A percentile compares a stretch with the other conserved stretches of the same genome.
These are phyloP conservation scores for Xylariaceae sp. DNA, from an alignment of 2,329 filamentous ascomycete genomes.

Conservation along the genomic window DNA sequence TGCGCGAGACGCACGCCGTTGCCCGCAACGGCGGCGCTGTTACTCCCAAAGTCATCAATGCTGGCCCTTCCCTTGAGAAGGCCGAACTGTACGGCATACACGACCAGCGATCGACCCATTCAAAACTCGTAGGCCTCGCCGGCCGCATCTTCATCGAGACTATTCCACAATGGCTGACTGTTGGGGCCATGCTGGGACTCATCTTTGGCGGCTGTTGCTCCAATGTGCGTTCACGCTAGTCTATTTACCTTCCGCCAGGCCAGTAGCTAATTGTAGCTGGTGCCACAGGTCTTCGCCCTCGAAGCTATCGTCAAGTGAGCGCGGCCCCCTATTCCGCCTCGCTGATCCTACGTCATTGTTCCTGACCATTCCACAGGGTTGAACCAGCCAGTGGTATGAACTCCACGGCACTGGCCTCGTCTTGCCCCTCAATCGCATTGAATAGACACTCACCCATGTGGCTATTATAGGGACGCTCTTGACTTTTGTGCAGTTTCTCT, in stretches of 20 bases:
- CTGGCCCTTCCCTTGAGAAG: slow-evolving; percentile 60
- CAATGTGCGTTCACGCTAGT: slow-evolving; percentile 64
- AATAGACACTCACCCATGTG: slow-evolving; percentile 28
- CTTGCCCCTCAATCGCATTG: slow-evolving; percentile 6
- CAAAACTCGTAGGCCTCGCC: slow-evolving; percentile 57
- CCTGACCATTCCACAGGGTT: slow-evolving; percentile 59
- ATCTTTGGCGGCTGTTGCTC: slow-evolving; percentile 97
- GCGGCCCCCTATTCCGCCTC: slow-evolving; percentile 23
- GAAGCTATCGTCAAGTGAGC: slow-evolving; percentile 93
- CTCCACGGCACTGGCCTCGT: slow-evolving; percentile 15
- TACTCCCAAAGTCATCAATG: slow-evolving; percentile 60
- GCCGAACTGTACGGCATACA: slow-evolving; percentile 62
- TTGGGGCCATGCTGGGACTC: slow-evolving; percentile 74
- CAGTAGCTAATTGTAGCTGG: slow-evolving; percentile 35
- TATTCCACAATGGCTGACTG: slow-evolving; percentile 68
- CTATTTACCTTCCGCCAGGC: neutral
- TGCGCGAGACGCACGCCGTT: slow-evolving; percentile 53
- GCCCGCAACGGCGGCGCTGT: slow-evolving; percentile 47
- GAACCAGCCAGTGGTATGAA: slow-evolving; percentile 80
- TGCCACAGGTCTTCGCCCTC: slow-evolving; percentile 83
- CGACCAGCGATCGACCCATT: slow-evolving; percentile 57
- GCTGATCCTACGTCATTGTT: slow-evolving; percentile 23
- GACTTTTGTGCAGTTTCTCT: slow-evolving; percentile 88
- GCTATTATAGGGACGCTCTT: slow-evolving; percentile 72
- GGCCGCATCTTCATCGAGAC: slow-evolving; percentile 63